These are phyloP conservation scores for Graphiopsis chlorocephala DNA, from an alignment of 2,329 filamentous ascomycete genomes.

Conservation along the genomic window DNA sequence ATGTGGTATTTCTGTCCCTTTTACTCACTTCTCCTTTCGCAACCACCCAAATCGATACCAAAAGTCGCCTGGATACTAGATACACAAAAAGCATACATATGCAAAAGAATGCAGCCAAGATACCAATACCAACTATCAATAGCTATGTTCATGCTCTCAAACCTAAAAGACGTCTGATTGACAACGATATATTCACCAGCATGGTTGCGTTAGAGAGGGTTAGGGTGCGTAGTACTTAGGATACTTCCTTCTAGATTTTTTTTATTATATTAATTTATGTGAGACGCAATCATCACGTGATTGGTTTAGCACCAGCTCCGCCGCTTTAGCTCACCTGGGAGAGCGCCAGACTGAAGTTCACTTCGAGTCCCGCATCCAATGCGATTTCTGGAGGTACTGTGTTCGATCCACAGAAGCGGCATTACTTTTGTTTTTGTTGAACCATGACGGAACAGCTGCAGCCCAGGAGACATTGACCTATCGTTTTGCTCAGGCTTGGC, in stretches of 20 bases:
- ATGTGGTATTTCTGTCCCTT: too few species aligned
- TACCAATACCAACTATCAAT: background rate
- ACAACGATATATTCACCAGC: background rate
- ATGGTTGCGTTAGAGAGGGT: background rate
- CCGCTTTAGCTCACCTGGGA: slow-evolving; percentile 39
- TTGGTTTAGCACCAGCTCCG: background rate
- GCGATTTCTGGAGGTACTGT: slow-evolving; percentile 39
- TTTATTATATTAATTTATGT: background rate
- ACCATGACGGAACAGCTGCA: too few species aligned
- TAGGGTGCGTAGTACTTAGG: background rate
- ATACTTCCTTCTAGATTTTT: background rate
- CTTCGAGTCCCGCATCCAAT: slow-evolving; percentile 22
- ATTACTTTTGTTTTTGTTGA: slow-evolving; percentile 14
- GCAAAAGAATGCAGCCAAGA: background rate
- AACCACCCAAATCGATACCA: too few species aligned
- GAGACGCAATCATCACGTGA: too few species aligned
- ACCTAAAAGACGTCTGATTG: background rate
- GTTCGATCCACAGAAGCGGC: slow-evolving; percentile 39
- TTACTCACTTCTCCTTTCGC: too few species aligned
- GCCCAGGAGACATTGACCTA: too few species aligned
- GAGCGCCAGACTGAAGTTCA: slow-evolving; percentile 38
- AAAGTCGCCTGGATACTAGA: background rate
- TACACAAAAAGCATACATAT: background rate
- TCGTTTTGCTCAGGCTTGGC: too few species aligned
- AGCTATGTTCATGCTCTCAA: background rate